phyloP scores from a whole-genome alignment of 352 stramenopile species.

The Phytophthora tentaculata region DNA sequence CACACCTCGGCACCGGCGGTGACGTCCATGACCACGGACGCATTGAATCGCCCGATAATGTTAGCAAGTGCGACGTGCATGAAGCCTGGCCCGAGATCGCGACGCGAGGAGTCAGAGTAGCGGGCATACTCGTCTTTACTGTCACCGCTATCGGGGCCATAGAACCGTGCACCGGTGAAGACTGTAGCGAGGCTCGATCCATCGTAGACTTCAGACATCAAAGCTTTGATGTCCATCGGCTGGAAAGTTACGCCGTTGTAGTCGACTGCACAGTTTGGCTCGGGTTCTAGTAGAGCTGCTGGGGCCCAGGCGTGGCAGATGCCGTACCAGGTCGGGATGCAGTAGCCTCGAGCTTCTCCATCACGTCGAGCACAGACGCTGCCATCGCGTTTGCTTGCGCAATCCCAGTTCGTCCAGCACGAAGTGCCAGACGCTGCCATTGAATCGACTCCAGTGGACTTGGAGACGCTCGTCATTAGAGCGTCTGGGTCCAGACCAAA shows the following conservation, averaged over 20 bases:
- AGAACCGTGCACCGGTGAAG: slow-evolving; percentile 50
- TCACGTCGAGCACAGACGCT: slow-evolving; percentile 42
- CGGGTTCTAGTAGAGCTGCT: slow-evolving; percentile 46
- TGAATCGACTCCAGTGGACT: slow-evolving; percentile 41
- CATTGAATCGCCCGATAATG: slow-evolving; percentile 47
- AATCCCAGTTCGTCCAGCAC: slow-evolving; percentile 45
- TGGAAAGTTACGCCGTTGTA: slow-evolving; percentile 57
- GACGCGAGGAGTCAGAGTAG: slow-evolving; percentile 44
- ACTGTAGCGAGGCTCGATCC: slow-evolving; percentile 42
- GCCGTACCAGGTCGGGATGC: slow-evolving; percentile 53
- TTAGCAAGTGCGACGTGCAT: slow-evolving; percentile 58
- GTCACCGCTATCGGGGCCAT: slow-evolving; percentile 28
- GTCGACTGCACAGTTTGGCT: slow-evolving; percentile 49
- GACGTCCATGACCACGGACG: slow-evolving; percentile 56
- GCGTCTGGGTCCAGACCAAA: slow-evolving; percentile 43
- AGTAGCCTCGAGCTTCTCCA: slow-evolving; percentile 44
- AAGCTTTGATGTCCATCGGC: slow-evolving; percentile 54
- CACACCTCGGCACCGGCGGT: slow-evolving; percentile 48
- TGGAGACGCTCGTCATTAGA: slow-evolving; percentile 46
- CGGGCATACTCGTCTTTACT: slow-evolving; percentile 53
- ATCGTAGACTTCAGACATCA: slow-evolving; percentile 54
- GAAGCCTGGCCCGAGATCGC: slow-evolving; percentile 56
- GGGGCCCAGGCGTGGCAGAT: slow-evolving; percentile 58
- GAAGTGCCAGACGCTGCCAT: slow-evolving; percentile 28
- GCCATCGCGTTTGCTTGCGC: slow-evolving; percentile 27